Conservation (phyloP, 805 yeast genomes). For the Lipomyces orientalis region DNA sequence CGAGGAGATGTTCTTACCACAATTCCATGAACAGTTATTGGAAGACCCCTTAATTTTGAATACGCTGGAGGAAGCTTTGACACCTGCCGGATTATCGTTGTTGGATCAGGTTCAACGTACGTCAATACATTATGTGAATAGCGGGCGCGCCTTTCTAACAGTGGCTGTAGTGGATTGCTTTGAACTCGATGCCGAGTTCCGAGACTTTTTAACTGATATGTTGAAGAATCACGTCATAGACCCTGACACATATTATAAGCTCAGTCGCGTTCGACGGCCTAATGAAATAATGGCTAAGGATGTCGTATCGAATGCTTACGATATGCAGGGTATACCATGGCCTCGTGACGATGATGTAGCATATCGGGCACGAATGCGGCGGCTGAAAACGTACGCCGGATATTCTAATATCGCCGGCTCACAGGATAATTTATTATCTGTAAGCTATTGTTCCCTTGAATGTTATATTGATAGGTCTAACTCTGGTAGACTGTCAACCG, state of each 20-base stretch:
- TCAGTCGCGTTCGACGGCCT: constrained; percentile 15
- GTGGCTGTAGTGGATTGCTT: constrained; percentile 9
- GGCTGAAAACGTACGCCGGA: constrained; percentile 27
- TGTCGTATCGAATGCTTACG: constrained; percentile 1
- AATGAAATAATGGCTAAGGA: constrained; percentile 5
- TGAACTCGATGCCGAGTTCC: constrained; percentile 31
- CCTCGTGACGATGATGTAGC: constrained; percentile 13
- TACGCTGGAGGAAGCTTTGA: neutral
- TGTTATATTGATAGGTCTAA: neutral
- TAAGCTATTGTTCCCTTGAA: constrained; percentile 5
- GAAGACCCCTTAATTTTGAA: neutral
- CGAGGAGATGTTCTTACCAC: constrained; percentile 2
- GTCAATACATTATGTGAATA: neutral
- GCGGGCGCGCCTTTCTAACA: neutral
- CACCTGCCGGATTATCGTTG: constrained; percentile 5
- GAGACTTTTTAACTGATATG: constrained; percentile 24
- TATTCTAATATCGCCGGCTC: constrained; percentile 29
- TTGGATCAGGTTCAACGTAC: constrained; percentile 14
- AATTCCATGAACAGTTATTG: neutral
- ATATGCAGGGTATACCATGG: constrained; percentile 27
- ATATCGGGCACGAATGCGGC: constrained; percentile 30
- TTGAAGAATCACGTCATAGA: constrained; percentile 14
- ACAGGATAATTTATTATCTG: constrained; percentile 23
- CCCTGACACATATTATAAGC: constrained; percentile 6
- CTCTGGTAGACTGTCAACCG: constrained; percentile 14